phyloP scores from a whole-genome alignment of 2,329 filamentous ascomycete species.

The Beauveria scarabaeidicola region DNA sequence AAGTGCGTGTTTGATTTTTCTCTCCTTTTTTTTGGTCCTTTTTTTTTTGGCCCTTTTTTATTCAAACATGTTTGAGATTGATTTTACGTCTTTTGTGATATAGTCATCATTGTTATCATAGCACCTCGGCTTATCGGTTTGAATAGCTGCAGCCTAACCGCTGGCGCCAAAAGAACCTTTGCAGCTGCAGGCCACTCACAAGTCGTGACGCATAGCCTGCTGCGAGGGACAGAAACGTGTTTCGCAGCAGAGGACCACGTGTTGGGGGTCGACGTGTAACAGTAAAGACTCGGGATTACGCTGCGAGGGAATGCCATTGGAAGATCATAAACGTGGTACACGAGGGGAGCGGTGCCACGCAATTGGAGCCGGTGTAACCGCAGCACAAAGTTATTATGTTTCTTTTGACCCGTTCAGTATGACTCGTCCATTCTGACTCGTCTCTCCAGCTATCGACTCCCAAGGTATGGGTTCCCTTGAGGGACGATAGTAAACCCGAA shows the following conservation, averaged over 20 bases:
- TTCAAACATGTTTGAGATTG: no score
- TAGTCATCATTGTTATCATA: no score
- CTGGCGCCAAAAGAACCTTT: neutral
- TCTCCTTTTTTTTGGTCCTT: neutral
- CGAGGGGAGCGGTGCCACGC: neutral
- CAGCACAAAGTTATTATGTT: neutral
- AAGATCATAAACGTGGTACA: neutral
- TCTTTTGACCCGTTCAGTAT: neutral
- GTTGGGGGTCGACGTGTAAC: neutral
- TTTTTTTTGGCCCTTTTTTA: neutral
- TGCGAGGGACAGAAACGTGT: neutral
- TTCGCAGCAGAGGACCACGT: neutral
- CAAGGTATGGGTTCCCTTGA: neutral
- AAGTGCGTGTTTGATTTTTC: neutral
- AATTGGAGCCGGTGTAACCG: neutral
- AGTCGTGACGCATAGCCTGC: neutral
- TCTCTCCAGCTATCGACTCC: neutral
- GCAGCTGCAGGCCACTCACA: neutral
- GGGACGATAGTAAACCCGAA: neutral
- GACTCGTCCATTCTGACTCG: no score
- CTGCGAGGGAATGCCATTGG: neutral
- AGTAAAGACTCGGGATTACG: neutral
- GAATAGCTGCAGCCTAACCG: neutral
- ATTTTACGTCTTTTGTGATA: no score
- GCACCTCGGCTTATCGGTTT: neutral